Evolutionary conservation across 495 filamentous ascomycete species (phyloP), one percentile per base, ranked within the genome.

Genomic region (Neurospora sp.): DNA sequence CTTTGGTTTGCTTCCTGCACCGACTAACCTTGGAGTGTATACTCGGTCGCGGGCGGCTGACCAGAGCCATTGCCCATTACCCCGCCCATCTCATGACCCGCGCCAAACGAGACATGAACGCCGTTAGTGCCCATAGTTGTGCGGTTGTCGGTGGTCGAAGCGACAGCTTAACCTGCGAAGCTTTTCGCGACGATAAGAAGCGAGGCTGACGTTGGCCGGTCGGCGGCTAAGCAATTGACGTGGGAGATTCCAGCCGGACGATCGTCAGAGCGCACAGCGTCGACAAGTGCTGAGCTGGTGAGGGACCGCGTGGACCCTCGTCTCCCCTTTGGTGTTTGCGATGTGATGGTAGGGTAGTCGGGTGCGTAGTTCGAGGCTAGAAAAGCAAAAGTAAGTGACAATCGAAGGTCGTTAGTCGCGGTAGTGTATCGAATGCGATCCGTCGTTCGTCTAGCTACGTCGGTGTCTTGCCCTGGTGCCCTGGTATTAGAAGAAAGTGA

Each of bases 31-130:
- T 99, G 96, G 59, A 99, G 85, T 40, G 96, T 98, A 78, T 99
- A 99, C 80, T 99, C 96, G n/a, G 96, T 98, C 68, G 93, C 96
- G 73, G 91, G 89, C 42, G 90, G 90, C 73, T 91, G 89, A 77
- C 88, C 86, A 44, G 70, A 79, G 74, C 83, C 87, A 77, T 85
- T 87, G 37, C 78, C 78, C 79, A 81, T 79, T 35, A 75, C 71
- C 71, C 75, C 76, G 69, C 75, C 75, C 70, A 76, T 77, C 27
- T 81, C 77, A 53, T 86, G 82, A 76, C 88, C 88, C 70, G 83
- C 86, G 74, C 86, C 86, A 20, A 85, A 80, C 71, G 53, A 61
- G 53, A 61, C 86, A 81, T 85, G 87, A 68, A 88, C 89, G 83
- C 87, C 88, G 79, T 86, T 85, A 75, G 88, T 87, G 82, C 86